These are phyloP conservation scores for Aspergillus ostianus DNA, from an alignment of 495 filamentous ascomycete genomes.

Conservation along the genomic window DNA sequence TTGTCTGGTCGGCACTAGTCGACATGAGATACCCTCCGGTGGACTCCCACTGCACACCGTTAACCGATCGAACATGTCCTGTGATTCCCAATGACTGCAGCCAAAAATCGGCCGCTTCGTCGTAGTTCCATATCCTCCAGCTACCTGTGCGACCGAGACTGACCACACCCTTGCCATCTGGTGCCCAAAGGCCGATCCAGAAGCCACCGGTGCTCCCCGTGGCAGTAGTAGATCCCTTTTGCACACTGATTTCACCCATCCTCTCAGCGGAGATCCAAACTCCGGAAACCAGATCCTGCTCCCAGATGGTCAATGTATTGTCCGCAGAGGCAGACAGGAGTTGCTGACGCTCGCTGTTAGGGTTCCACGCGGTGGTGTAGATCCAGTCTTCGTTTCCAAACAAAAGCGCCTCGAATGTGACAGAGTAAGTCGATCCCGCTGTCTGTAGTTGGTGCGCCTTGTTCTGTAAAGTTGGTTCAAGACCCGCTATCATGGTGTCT, in stretches of 20 bases:
- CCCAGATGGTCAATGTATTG: constrained; percentile 92
- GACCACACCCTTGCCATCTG: constrained; percentile 67
- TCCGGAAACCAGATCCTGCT: constrained; percentile 74
- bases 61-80: constrained; percentile 78
- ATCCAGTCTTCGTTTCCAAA: constrained; percentile 99
- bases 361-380: constrained; percentile 78
- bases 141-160: constrained; percentile 88
- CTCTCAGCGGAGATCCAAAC: constrained; percentile 84
- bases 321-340: constrained; percentile 92
- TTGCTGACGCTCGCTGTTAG: constrained; percentile 54
- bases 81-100: constrained; percentile 71
- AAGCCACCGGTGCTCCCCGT: constrained; percentile 95
- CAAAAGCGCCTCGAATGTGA: constrained; percentile 92
- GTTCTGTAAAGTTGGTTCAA: constrained; percentile 68
- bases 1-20: constrained; percentile 90
- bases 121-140: constrained; percentile 79
- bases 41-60: constrained; percentile 79
- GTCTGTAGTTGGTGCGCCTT: constrained; percentile 76
- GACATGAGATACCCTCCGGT: constrained; percentile 83
- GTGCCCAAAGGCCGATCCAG: constrained; percentile 94
- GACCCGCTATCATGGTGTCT: constrained; percentile 58
- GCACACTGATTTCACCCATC: constrained; percentile 87
- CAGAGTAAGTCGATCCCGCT: constrained; percentile 58
- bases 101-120: constrained; percentile 62
- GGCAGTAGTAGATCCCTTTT: constrained; percentile 92